phyloP scores from a whole-genome alignment of 768 basidiomycete genomes.

The Dioszegia hungarica region DNA sequence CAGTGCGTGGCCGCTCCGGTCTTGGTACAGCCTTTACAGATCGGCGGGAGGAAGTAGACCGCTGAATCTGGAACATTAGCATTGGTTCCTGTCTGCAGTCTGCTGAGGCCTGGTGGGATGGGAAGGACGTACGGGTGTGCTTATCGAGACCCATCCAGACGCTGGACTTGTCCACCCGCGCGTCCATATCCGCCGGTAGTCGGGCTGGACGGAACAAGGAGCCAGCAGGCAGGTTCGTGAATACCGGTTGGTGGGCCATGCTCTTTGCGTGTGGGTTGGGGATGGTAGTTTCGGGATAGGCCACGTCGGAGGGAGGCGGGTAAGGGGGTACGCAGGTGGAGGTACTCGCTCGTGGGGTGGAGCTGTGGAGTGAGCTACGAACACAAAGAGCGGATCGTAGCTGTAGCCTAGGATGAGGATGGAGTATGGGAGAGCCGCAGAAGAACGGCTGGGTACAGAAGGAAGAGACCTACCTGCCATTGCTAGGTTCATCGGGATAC shows the following conservation, averaged over 20 bases:
- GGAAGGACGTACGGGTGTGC: conserved; percentile 11
- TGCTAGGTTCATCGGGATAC: background rate
- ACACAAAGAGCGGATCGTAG: too few species aligned
- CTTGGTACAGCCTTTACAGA: conserved; percentile 10
- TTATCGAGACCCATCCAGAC: conserved; percentile 36
- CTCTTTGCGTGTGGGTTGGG: conserved; percentile 17
- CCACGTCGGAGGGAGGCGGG: conserved; percentile 23
- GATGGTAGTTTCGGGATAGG: conserved; percentile 21
- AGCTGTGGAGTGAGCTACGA: too few species aligned
- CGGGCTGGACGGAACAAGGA: conserved; percentile 27
- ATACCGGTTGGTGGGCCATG: conserved; percentile 23
- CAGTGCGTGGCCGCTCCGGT: too few species aligned
- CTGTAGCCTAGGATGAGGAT: too few species aligned
- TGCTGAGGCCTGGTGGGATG: background rate
- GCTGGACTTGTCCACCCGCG: conserved; percentile 21
- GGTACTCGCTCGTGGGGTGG: background rate
- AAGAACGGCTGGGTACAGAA: background rate
- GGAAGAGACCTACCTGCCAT: background rate
- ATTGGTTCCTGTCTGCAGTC: background rate
- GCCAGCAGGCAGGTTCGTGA: conserved; percentile 20
- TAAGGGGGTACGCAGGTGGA: conserved; percentile 26
- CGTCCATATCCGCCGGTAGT: conserved; percentile 30
- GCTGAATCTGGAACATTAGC: conserved; percentile 16
- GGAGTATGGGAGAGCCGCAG: background rate
- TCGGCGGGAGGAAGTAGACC: conserved; percentile 31